Base-by-base conservation (phyloP, 2,329 filamentous ascomycete species). In the Boeremia exigua region DNA sequence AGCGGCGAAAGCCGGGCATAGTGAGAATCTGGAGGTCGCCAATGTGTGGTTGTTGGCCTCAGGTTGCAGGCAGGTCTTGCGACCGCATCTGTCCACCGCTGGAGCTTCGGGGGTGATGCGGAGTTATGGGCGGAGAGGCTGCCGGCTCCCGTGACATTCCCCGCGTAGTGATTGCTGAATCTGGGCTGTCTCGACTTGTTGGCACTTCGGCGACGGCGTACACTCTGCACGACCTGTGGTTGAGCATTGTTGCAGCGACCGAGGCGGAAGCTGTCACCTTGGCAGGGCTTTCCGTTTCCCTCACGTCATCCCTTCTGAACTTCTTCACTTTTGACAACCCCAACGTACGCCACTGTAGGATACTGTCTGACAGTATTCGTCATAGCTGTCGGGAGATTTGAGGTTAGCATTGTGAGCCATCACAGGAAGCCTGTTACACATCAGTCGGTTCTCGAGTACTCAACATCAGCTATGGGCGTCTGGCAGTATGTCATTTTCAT, bases 1-100 rank as follows among this genome's bases (percentile, higher is more conserved):
- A 73, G 62, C 72, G 72, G 56, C 71, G 71, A 55, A 73, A 72
- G 60, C 68, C 63, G 59, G 70, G 66, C 72, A 75, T 75, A 51
- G 60, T 57, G 60, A 43, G 38, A 29, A 25, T 34, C 50, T 27
- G 32, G 48, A 10, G 32, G 53, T 49, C 50, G 50, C 55, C 59
- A 37, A 52, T 44, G 8, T 53, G 50, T 52, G 46, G 43, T 42
- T 43, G 46, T 54, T 54, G 51, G 56, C 59, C 58, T 67, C 62
- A 67, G 30, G 56, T 54, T 42, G 54, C 51, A 53, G 48, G 58
- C 52, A 58, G 45, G 46, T 58, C 54, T 64, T 52, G 60, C 56
- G 55, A 57, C 53, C 54, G 61, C 66, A 70, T 69, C 60, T 62
- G 67, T 62, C 54, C 63, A 56, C 54, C 33, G 54, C 40, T 59